Evolutionary conservation across 768 basidiomycete genomes (phyloP).

Genomic region (Suillus weaverae): DNA sequence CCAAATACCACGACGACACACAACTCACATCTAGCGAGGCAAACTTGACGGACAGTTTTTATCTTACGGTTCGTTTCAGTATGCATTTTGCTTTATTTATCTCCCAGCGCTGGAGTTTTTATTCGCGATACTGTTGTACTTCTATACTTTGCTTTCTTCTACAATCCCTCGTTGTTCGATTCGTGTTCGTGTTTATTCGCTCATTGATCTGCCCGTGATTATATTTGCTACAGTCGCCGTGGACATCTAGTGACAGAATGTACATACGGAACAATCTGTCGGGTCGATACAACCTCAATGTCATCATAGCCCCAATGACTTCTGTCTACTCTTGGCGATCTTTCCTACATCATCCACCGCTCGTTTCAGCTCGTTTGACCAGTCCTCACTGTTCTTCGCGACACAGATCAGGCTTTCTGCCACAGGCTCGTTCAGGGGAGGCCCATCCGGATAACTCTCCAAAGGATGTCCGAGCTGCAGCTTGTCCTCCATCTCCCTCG

Average conservation of each 20-base stretch:
- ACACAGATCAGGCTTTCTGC: slow-evolving; percentile 40
- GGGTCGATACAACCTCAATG: neutral
- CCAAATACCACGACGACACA: slow-evolving; percentile 22
- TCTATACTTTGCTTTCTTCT: slow-evolving; percentile 7
- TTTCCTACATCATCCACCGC: slow-evolving; percentile 71
- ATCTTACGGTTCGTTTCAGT: slow-evolving; percentile 18
- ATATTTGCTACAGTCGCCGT: neutral
- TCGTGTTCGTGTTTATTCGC: neutral
- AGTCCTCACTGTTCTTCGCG: slow-evolving; percentile 43
- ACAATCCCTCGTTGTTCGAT: neutral
- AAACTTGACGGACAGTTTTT: slow-evolving; percentile 14
- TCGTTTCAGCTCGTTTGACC: slow-evolving; percentile 68
- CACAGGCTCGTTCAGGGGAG: slow-evolving; percentile 33
- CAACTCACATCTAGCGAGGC: slow-evolving; percentile 8
- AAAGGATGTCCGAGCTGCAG: slow-evolving; percentile 55
- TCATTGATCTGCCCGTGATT: neutral
- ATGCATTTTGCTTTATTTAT: slow-evolving; percentile 30
- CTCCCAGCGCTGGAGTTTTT: slow-evolving; percentile 19
- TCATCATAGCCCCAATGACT: slow-evolving; percentile 5
- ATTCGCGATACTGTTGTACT: slow-evolving; percentile 30
- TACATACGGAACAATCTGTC: neutral
- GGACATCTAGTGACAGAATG: neutral
- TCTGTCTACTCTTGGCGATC: slow-evolving; percentile 74
- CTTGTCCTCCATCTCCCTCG: slow-evolving; percentile 75
- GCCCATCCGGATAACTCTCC: slow-evolving; percentile 31